Base-by-base conservation (phyloP, 768 basidiomycete species). In the Kockovaella imperatae region DNA sequence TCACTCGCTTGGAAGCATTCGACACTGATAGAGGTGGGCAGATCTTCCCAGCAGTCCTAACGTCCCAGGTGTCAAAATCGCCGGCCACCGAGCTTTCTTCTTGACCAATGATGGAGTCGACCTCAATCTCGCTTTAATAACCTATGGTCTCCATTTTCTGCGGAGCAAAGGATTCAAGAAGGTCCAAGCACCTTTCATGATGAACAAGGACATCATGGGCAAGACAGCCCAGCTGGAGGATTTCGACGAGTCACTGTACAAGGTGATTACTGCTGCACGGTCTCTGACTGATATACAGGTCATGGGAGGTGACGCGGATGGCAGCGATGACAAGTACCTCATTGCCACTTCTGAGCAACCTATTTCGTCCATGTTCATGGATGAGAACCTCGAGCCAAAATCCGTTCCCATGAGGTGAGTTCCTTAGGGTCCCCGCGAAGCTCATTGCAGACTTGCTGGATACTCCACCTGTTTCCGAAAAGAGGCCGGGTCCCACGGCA, bases 291-390 rank as follows among this genome's bases (percentile, higher is more conserved):
- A 42, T 28, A 25, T 13, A 10, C 21, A 38, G 36, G 18, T 38
- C 11, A 13, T 20, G 18, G 36, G 36, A 13, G 52, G 52, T 21
- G 47, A 48, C n/a, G 39, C 23, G 57, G 90, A 78, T 7, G 79
- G 79, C 30, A 87, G 89, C 48, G 89, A 95, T 63, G 93, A 97
- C 70, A 97, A 96, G 71, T 99, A 99, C 74, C 81, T 99, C 42
- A 99, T 99, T 68, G 95, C 95, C 4, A 99, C 95, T 42, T 93
- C 89, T 39, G 95, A 99, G 73, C 95, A 99, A 70, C 95, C 95
- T 31, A 90, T 99, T 72, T 97, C 95, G 5, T 86, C 87, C 4
- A 86, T 82, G 71, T 89, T 96, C 74, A 80, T 84, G 42, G 91
- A 91, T 62, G 95, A 97, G 73, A 96, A 93, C 89, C 91, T 99